Percentiles rank a stretch among this genome's conserved stretches.
These are phyloP conservation scores for Tremella yokohamensis DNA, from an alignment of 768 basidiomycete genomes.

Conservation along the genomic window DNA sequence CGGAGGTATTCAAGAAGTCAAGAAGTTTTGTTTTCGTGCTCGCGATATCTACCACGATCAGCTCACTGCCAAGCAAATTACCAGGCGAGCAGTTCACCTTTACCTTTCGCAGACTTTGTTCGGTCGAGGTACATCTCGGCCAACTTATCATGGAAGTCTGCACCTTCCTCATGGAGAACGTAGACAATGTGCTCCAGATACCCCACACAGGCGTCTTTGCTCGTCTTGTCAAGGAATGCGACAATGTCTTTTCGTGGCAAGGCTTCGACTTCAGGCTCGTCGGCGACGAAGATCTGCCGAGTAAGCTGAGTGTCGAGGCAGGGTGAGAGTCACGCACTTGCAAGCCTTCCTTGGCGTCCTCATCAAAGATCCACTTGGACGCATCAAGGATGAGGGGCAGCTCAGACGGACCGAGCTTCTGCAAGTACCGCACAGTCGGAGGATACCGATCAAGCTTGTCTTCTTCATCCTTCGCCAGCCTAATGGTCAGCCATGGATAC, in stretches of 20 bases:
- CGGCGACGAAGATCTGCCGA: conserved; percentile 84
- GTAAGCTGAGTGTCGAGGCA: background rate
- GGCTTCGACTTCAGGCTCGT: conserved; percentile 69
- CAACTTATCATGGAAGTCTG: conserved; percentile 79
- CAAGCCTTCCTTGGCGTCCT: conserved; percentile 69
- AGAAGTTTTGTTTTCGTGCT: conserved; percentile 55
- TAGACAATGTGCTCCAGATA: conserved; percentile 83
- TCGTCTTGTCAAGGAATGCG: conserved; percentile 67
- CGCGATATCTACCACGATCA: too few species aligned
- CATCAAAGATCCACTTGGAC: conserved; percentile 79
- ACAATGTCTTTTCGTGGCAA: conserved; percentile 74
- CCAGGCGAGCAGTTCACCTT: too few species aligned
- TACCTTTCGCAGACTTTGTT: conserved; percentile 49
- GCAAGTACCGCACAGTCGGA: conserved; percentile 84
- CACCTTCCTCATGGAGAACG: conserved; percentile 64
- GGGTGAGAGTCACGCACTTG: conserved; percentile 56
- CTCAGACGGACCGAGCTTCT: conserved; percentile 80
- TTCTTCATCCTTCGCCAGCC: conserved; percentile 71
- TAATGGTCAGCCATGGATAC: conserved; percentile 44
- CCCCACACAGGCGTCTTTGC: conserved; percentile 60
- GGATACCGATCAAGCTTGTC: conserved; percentile 73
- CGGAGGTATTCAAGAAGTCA: conserved; percentile 68
- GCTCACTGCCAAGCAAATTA: too few species aligned
- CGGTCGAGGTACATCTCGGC: conserved; percentile 79
- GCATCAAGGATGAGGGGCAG: conserved; percentile 75